Percentiles rank a stretch among this genome's conserved stretches.
Evolutionary conservation across 768 basidiomycete genomes (phyloP).

Genomic region (Kwoniella shandongensis): DNA sequence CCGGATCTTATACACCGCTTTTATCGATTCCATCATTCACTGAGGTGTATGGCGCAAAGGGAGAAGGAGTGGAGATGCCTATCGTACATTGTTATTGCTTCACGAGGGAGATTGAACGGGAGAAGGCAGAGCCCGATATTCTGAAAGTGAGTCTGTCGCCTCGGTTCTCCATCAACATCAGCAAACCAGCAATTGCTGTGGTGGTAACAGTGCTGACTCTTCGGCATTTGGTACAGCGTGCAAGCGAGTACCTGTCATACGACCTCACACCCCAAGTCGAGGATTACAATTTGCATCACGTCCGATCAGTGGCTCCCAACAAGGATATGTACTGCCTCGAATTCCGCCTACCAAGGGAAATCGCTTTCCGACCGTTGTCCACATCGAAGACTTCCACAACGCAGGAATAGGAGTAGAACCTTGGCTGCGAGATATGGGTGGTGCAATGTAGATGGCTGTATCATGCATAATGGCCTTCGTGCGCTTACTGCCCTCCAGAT

Average conservation of each 20-base stretch:
- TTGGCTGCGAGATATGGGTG: no score
- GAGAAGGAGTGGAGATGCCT: slow-evolving; percentile 64
- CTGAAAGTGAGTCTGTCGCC: slow-evolving; percentile 62
- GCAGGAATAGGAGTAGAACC: no score
- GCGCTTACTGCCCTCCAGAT: no score
- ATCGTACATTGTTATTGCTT: slow-evolving; percentile 97
- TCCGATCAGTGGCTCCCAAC: slow-evolving; percentile 89
- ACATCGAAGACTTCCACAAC: not conserved
- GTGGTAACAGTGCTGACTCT: not conserved
- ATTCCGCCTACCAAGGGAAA: slow-evolving; percentile 67
- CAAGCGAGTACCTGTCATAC: slow-evolving; percentile 65
- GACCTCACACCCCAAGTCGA: slow-evolving; percentile 55
- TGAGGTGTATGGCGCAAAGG: slow-evolving; percentile 53
- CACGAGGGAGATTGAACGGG: slow-evolving; percentile 73
- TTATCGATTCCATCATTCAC: slow-evolving; percentile 49
- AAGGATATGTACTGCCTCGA: slow-evolving; percentile 98
- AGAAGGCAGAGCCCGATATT: slow-evolving; percentile 74
- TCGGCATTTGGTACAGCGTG: slow-evolving; percentile 61
- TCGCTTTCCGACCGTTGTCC: slow-evolving; percentile 47
- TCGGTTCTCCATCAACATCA: not conserved
- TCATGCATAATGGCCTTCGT: no score
- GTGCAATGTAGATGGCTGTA: no score
- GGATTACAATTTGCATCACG: slow-evolving; percentile 63
- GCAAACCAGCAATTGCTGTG: not conserved
- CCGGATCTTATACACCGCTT: slow-evolving; percentile 63